Evolutionary conservation across 2,329 filamentous ascomycete species (phyloP).

Genomic region (Claviceps sp.): DNA sequence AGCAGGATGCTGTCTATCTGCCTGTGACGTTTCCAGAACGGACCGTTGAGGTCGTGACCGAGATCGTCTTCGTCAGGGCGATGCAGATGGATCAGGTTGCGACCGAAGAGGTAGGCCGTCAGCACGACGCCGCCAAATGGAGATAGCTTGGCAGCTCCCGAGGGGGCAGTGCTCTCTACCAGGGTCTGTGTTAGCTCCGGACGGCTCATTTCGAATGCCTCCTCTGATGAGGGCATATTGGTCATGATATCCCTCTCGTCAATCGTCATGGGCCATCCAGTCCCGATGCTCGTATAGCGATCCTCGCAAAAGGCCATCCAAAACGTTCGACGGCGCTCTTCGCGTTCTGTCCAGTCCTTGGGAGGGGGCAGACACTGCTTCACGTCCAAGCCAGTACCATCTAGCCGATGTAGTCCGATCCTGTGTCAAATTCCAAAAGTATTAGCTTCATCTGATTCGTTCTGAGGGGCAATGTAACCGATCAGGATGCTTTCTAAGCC

Average conservation of each 20-base stretch:
- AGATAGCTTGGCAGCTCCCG: constrained; percentile 62
- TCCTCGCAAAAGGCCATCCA: constrained; percentile 91
- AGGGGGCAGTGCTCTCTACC: constrained; percentile 52
- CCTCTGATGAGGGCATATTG: constrained; percentile 70
- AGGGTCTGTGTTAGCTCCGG: constrained; percentile 60
- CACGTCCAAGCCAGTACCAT: constrained; percentile 71
- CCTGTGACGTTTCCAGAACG: constrained; percentile 91
- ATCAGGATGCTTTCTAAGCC: background rate
- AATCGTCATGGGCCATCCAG: constrained; percentile 90
- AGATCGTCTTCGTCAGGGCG: constrained; percentile 69
- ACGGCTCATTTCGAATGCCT: constrained; percentile 69
- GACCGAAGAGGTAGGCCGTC: constrained; percentile 80
- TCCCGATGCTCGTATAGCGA: constrained; percentile 88
- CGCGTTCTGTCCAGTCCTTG: constrained; percentile 84
- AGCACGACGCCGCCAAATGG: constrained; percentile 69
- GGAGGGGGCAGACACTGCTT: constrained; percentile 82
- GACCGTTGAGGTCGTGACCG: constrained; percentile 78
- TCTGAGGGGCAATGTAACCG: constrained; percentile 9
- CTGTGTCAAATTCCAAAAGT: constrained; percentile 28
- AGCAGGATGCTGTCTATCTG: constrained; percentile 80
- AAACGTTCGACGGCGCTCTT: constrained; percentile 83
- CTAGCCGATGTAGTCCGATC: constrained; percentile 82
- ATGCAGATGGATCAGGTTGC: constrained; percentile 83
- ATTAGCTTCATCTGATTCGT: too few relatives aligned
- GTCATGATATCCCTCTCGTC: constrained; percentile 87